Percentiles rank a stretch among this genome's conserved stretches.
phyloP scores from a whole-genome alignment of 2,329 filamentous ascomycete species.

The Macroventuria anomochaeta region DNA sequence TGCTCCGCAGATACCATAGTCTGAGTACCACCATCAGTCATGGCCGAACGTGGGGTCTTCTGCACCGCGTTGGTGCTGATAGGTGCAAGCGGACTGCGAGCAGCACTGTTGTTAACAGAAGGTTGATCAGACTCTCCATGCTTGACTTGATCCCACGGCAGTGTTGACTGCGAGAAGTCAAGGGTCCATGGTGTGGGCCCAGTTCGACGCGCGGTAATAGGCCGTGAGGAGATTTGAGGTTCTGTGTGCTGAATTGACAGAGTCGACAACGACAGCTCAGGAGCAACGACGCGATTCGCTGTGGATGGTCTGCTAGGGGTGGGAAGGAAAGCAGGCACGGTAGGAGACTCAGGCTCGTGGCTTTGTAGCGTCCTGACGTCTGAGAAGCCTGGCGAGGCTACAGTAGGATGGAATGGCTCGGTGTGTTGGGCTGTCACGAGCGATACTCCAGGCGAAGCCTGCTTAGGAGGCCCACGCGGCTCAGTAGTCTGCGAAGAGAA shows the following conservation, averaged over 20 bases:
- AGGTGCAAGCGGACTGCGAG: constrained; percentile 32
- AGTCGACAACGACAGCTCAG: constrained; percentile 34
- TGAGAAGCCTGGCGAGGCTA: constrained; percentile 25
- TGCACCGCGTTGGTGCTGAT: constrained; percentile 33
- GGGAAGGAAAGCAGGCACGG: constrained; percentile 41
- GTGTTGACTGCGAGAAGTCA: constrained; percentile 53
- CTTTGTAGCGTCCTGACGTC: constrained; percentile 39
- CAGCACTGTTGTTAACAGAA: constrained; percentile 19
- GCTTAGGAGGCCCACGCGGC: constrained; percentile 31
- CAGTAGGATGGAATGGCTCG: constrained; percentile 31
- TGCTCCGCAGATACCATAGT: constrained; percentile 82
- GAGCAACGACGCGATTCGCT: constrained; percentile 27
- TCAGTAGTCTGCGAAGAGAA: constrained; percentile 34
- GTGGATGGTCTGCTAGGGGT: constrained; percentile 42
- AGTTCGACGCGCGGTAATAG: constrained; percentile 39
- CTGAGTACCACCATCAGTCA: constrained; percentile 76
- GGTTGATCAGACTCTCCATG: constrained; percentile 6
- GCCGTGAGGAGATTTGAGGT: constrained; percentile 38
- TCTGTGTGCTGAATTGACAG: constrained; percentile 39
- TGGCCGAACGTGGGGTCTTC: constrained; percentile 46
- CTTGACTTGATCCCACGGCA: constrained; percentile 53
- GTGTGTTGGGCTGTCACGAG: constrained; percentile 38
- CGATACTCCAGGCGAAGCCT: constrained; percentile 28
- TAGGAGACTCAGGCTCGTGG: constrained; percentile 46
- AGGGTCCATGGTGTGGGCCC: constrained; percentile 34